A percentile compares a stretch with the other conserved stretches of the same genome.
These are phyloP conservation scores for Kalmanozyma brasiliensis DNA, from an alignment of 1,284 basidiomycete species.

Conservation along the genomic window DNA sequence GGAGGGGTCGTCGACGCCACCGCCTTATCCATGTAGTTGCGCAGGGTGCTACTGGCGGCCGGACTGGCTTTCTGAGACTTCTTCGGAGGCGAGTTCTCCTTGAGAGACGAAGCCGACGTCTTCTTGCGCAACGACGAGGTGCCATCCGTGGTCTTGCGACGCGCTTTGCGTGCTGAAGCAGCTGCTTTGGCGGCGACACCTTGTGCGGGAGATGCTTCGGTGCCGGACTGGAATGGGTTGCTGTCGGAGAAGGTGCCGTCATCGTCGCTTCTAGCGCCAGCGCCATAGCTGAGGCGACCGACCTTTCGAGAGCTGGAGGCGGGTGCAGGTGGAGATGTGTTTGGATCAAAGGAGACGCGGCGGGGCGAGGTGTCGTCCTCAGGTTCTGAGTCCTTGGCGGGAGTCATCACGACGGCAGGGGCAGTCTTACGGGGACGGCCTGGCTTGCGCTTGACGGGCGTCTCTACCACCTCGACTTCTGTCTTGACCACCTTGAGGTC, in stretches of 20 bases:
- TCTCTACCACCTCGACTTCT: slow-evolving; percentile 8
- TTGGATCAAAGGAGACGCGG: slow-evolving; percentile 25
- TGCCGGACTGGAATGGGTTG: slow-evolving; percentile 72
- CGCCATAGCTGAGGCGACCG: slow-evolving; percentile 24
- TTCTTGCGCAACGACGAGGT: slow-evolving; percentile 30
- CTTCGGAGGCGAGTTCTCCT: slow-evolving; percentile 11
- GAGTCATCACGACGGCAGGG: slow-evolving; percentile 14
- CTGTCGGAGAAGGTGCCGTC: slow-evolving; percentile 70
- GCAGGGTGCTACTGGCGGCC: slow-evolving; percentile 8
- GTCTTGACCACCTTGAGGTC: slow-evolving; percentile 7
- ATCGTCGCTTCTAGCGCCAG: slow-evolving; percentile 56
- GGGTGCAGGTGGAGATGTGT: slow-evolving; percentile 11
- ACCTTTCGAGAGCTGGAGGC: slow-evolving; percentile 9
- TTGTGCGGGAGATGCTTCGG: slow-evolving; percentile 67
- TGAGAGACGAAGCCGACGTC: slow-evolving; percentile 16
- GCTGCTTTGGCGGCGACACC: slow-evolving; percentile 37
- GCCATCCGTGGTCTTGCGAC: slow-evolving; percentile 40
- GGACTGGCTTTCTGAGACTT: slow-evolving; percentile 10
- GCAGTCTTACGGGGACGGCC: slow-evolving; percentile 43
- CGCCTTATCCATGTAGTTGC: slow-evolving; percentile 54
- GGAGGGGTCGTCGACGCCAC: slow-evolving; percentile 45
- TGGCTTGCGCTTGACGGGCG: slow-evolving; percentile 23
- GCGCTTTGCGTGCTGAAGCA: slow-evolving; percentile 27
- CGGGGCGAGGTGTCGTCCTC: slow-evolving; percentile 67
- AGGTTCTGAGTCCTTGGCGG: slow-evolving; percentile 71